phyloP scores from a whole-genome alignment of 2,329 filamentous ascomycete genomes.

The Pseudodiploospora longispora region DNA sequence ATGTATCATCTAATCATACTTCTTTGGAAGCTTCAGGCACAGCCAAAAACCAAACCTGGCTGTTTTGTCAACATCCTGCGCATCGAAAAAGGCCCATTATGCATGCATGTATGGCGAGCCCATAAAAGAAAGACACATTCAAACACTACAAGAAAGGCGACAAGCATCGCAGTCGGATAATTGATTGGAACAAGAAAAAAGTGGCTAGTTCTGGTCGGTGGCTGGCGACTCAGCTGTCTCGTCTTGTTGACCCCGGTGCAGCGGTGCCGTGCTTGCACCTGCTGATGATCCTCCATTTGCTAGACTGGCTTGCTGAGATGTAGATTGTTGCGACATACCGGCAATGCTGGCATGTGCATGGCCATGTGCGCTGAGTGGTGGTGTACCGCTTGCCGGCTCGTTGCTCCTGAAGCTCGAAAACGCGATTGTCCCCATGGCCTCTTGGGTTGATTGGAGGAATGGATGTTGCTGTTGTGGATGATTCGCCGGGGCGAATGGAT shows the following conservation, averaged over 20 bases:
- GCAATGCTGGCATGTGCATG: constrained; percentile 23
- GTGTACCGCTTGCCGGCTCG: constrained; percentile 13
- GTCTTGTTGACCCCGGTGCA: constrained; percentile 21
- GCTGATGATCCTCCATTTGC: constrained; percentile 17
- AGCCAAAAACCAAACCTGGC: too few species aligned
- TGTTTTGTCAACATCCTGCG: neutral
- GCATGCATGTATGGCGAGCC: neutral
- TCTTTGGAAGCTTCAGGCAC: too few species aligned
- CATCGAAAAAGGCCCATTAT: neutral
- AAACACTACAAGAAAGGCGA: neutral
- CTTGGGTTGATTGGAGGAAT: neutral
- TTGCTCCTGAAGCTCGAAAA: constrained; percentile 18
- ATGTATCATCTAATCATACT: too few species aligned
- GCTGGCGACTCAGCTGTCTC: neutral
- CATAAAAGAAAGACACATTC: neutral
- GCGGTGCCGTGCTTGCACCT: constrained; percentile 29
- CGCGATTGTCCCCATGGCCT: neutral
- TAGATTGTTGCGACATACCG: constrained; percentile 15
- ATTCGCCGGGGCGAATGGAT: constrained; percentile 12
- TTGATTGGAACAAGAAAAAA: neutral
- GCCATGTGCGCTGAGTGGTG: constrained; percentile 13
- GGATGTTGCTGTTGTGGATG: neutral
- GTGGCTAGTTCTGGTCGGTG: constrained; percentile 1
- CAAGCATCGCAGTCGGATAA: neutral
- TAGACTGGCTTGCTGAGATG: constrained; percentile 14